phyloP scores from a whole-genome alignment of 2,329 filamentous ascomycete species.

The Cadophora gregata region DNA sequence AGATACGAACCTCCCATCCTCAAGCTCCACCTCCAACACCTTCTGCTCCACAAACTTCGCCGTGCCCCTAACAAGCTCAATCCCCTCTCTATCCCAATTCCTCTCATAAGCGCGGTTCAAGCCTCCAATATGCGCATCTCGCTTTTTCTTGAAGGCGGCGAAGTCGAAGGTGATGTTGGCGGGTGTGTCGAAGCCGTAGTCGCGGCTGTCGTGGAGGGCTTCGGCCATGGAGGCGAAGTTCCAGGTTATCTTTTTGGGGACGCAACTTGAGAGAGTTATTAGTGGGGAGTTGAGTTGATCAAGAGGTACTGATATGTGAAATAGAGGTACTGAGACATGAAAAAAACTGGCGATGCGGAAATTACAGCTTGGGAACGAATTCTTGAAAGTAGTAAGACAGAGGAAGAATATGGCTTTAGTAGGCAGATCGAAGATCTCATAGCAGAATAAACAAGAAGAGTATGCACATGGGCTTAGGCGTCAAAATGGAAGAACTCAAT shows the following conservation, averaged over 20 bases:
- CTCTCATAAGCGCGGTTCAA: conserved; percentile 88
- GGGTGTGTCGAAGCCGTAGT: conserved; percentile 72
- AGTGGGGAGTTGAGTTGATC: background rate
- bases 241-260: conserved; percentile 89
- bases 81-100: conserved; percentile 81
- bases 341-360: background rate
- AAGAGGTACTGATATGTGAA: background rate
- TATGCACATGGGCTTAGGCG: too few relatives aligned
- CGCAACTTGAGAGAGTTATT: conserved; percentile 62
- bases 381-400: too few relatives aligned
- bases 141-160: conserved; percentile 79
- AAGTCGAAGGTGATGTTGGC: conserved; percentile 80
- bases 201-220: conserved; percentile 76
- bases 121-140: conserved; percentile 80
- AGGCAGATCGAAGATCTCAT: too few relatives aligned
- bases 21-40: conserved; percentile 76
- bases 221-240: conserved; percentile 82
- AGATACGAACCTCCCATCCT: conserved; percentile 59
- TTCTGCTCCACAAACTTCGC: conserved; percentile 73
- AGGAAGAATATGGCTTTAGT: too few relatives aligned
- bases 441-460: too few relatives aligned
- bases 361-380: too few relatives aligned
- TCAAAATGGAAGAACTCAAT: too few relatives aligned
- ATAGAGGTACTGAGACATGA: background rate
- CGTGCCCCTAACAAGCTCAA: conserved; percentile 81